phyloP scores from a whole-genome alignment of 768 basidiomycete species.

The Termitomyces sp. region DNA sequence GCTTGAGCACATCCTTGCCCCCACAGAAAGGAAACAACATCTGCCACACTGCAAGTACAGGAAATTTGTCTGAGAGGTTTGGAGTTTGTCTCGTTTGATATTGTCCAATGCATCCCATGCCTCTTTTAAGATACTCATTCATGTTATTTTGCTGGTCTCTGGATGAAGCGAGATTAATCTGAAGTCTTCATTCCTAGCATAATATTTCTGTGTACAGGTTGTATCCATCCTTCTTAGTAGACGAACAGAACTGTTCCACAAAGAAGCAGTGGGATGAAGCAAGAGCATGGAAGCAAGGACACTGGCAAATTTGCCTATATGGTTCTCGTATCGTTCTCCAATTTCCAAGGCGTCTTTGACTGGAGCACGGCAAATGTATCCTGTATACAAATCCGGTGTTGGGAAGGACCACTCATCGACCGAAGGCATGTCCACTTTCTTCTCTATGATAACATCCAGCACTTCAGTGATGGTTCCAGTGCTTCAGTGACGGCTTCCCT shows the following conservation, averaged over 20 bases:
- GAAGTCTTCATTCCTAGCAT: constrained; percentile 5
- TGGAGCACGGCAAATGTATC: not conserved
- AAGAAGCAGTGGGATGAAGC: constrained; percentile 2
- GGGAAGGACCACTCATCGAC: not conserved
- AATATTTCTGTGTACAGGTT: not conserved
- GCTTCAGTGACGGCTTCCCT: not conserved
- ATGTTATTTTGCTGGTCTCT: not conserved
- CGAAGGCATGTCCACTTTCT: not conserved
- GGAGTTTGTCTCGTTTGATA: not conserved
- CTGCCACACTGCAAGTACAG: constrained; percentile 9
- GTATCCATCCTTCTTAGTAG: not conserved
- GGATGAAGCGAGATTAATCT: not conserved
- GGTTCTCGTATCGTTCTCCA: not conserved
- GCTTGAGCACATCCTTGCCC: not conserved
- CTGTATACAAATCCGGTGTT: not conserved
- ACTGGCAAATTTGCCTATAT: not conserved
- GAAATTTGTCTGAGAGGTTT: not conserved
- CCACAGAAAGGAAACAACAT: not conserved
- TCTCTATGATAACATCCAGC: not conserved
- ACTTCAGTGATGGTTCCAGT: no score
- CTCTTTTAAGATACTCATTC: not conserved
- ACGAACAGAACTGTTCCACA: not conserved
- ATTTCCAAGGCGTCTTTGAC: not conserved
- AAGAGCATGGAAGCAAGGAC: constrained; percentile 5
- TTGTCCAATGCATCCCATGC: constrained; percentile 3